Evolutionary conservation across 495 filamentous ascomycete genomes (phyloP).

Genomic region (Lasiosphaeria hispida): DNA sequence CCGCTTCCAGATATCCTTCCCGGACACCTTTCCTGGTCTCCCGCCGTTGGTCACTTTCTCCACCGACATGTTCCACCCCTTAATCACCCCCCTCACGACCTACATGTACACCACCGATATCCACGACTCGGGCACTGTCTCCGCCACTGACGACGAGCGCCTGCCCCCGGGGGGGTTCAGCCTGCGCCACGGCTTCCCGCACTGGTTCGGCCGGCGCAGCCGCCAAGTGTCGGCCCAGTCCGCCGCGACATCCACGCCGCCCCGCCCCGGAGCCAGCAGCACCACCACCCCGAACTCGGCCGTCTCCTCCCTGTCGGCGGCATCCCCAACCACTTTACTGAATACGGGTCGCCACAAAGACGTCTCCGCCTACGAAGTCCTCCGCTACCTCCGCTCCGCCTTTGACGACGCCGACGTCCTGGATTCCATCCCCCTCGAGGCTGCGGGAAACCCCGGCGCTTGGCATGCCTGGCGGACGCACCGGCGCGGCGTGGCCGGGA

Average conservation of each 20-base stretch:
- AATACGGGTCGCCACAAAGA: slow-evolving; percentile 18
- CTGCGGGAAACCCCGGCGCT: slow-evolving; percentile 81
- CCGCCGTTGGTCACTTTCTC: slow-evolving; percentile 84
- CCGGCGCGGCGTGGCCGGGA: slow-evolving; percentile 39
- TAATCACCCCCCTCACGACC: slow-evolving; percentile 85
- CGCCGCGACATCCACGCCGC: slow-evolving; percentile 31
- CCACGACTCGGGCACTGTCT: slow-evolving; percentile 67
- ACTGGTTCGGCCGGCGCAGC: slow-evolving; percentile 67
- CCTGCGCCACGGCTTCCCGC: slow-evolving; percentile 82
- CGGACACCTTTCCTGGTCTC: slow-evolving; percentile 70
- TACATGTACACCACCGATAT: slow-evolving; percentile 82
- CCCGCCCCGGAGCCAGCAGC: background rate
- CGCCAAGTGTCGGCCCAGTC: slow-evolving; percentile 28
- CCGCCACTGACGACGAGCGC: slow-evolving; percentile 75
- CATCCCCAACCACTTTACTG: too few relatives aligned
- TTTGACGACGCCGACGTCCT: slow-evolving; percentile 77
- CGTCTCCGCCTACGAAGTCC: slow-evolving; percentile 56
- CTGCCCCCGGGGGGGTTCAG: slow-evolving; percentile 85
- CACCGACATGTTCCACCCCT: slow-evolving; percentile 91
- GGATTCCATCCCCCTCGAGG: slow-evolving; percentile 74
- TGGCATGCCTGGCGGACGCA: slow-evolving; percentile 88
- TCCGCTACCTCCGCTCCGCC: slow-evolving; percentile 75
- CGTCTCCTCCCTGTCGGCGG: slow-evolving; percentile 13
- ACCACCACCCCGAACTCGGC: slow-evolving; percentile 25
- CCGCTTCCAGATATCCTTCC: slow-evolving; percentile 87